Evolutionary conservation across 257 asterid genomes (phyloP).

Genomic region (Solanum neorickii): DNA sequence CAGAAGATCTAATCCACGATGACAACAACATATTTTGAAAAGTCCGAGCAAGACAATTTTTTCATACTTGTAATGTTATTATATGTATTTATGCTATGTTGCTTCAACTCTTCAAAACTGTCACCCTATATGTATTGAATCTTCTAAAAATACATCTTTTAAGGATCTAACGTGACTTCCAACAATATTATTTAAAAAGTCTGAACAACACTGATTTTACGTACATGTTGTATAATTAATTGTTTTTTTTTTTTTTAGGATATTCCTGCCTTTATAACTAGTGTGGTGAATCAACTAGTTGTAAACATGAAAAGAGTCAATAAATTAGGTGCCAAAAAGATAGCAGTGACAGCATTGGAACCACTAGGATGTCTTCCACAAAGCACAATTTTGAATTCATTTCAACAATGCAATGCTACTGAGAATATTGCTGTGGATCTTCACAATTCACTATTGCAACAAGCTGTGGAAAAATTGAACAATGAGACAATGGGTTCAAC

Average conservation of each 20-base stretch:
- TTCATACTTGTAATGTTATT: neutral
- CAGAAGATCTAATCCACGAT: neutral
- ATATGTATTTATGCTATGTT: neutral
- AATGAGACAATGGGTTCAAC: conserved; percentile 26
- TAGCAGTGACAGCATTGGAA: conserved; percentile 44
- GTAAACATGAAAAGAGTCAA: conserved; percentile 31
- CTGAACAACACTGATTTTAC: neutral
- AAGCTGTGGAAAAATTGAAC: conserved; percentile 40
- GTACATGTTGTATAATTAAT: neutral
- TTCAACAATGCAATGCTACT: conserved; percentile 51
- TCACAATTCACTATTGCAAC: conserved; percentile 46
- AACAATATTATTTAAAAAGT: neutral
- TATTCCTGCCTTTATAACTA: conserved; percentile 31
- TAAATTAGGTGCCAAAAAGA: conserved; percentile 39
- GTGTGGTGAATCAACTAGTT: conserved; percentile 43
- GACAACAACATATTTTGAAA: neutral
- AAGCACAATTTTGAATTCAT: conserved; percentile 27
- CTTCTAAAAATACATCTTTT: neutral
- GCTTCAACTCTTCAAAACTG: neutral
- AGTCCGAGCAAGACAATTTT: neutral
- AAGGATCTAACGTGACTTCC: too few species aligned
- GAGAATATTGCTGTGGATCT: conserved; percentile 33
- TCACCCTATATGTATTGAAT: neutral
- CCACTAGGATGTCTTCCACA: conserved; percentile 88
- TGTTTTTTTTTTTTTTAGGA: conserved; percentile 17